A percentile compares a stretch with the other conserved stretches of the same genome.
phyloP scores from a whole-genome alignment of 2,329 filamentous ascomycete species.

The Xylariaceae sp. region DNA sequence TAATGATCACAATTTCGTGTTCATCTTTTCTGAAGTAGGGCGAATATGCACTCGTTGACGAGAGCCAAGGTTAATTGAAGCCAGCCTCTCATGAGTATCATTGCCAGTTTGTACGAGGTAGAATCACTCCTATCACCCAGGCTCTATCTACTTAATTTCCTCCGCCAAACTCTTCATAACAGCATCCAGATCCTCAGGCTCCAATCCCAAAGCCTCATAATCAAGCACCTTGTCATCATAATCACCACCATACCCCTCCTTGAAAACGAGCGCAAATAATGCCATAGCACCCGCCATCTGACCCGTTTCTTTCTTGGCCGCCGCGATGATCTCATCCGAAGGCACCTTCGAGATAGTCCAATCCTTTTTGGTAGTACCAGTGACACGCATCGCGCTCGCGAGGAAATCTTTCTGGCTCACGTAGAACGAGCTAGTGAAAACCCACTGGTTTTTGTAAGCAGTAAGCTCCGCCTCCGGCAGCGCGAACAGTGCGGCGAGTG shows the following conservation, averaged over 20 bases:
- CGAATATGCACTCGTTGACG: no score
- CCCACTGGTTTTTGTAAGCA: slow-evolving; percentile 28
- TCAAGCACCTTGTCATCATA: slow-evolving; percentile 29
- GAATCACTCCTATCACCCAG: no score
- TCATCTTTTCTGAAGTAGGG: no score
- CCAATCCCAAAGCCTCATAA: slow-evolving; percentile 24
- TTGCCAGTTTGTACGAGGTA: no score
- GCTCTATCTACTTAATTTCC: slow-evolving; percentile 4
- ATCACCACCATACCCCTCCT: slow-evolving; percentile 31
- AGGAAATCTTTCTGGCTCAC: slow-evolving; percentile 34
- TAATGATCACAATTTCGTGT: no score
- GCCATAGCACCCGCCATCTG: slow-evolving; percentile 15
- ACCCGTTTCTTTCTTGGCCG: slow-evolving; percentile 11
- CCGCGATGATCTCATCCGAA: slow-evolving; percentile 17
- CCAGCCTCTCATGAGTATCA: no score
- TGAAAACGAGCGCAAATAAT: slow-evolving; percentile 29
- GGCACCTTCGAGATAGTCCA: slow-evolving; percentile 28
- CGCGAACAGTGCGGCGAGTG: slow-evolving; percentile 33
- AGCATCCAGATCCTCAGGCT: slow-evolving; percentile 28
- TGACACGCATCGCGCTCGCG: slow-evolving; percentile 31
- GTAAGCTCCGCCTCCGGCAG: slow-evolving; percentile 31
- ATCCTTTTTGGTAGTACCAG: slow-evolving; percentile 25
- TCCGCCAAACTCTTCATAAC: slow-evolving; percentile 18
- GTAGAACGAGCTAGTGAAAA: slow-evolving; percentile 34
- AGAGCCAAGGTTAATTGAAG: no score